These are phyloP conservation scores for Detonula confervacea DNA, from an alignment of 352 stramenopile genomes.

Conservation along the genomic window DNA sequence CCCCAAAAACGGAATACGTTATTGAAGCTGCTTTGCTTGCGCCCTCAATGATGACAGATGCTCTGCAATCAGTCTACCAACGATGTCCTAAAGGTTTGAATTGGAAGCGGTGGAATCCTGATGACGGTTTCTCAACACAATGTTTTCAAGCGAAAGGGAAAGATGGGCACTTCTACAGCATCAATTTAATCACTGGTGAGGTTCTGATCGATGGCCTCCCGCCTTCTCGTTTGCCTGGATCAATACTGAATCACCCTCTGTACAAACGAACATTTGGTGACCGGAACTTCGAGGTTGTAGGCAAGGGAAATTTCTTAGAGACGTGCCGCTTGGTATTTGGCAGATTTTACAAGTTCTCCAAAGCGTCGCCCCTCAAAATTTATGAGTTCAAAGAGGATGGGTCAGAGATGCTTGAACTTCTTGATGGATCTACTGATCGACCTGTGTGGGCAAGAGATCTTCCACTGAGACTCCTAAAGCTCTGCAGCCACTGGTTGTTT, in stretches of 20 bases:
- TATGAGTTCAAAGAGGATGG: conserved; percentile 43
- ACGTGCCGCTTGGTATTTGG: conserved; percentile 33
- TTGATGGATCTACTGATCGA: conserved; percentile 28
- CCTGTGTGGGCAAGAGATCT: conserved; percentile 21
- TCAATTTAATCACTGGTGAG: conserved; percentile 57
- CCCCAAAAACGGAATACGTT: conserved; percentile 28
- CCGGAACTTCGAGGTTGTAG: conserved; percentile 54
- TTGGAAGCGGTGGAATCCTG: conserved; percentile 26
- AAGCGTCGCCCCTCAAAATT: conserved; percentile 27
- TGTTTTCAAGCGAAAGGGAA: conserved; percentile 31
- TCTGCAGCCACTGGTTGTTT: conserved; percentile 56
- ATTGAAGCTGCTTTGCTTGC: conserved; percentile 5
- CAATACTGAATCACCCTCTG: conserved; percentile 34
- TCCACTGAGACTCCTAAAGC: conserved; percentile 38
- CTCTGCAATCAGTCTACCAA: conserved; percentile 29
- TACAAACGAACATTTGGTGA: conserved; percentile 54
- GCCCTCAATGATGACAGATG: conserved; percentile 37
- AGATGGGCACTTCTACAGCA: conserved; percentile 37
- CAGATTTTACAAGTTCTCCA: conserved; percentile 48
- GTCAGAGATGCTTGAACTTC: conserved; percentile 46
- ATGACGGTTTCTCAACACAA: conserved; percentile 7
- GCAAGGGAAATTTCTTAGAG: conserved; percentile 33
- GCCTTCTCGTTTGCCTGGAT: conserved; percentile 41
- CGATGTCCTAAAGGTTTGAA: conserved; percentile 30
- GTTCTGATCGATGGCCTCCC: conserved; percentile 60